These are phyloP conservation scores for Spizellomyces sp. DNA, from an alignment of 192 early-diverging fungal genomes.

Conservation along the genomic window DNA sequence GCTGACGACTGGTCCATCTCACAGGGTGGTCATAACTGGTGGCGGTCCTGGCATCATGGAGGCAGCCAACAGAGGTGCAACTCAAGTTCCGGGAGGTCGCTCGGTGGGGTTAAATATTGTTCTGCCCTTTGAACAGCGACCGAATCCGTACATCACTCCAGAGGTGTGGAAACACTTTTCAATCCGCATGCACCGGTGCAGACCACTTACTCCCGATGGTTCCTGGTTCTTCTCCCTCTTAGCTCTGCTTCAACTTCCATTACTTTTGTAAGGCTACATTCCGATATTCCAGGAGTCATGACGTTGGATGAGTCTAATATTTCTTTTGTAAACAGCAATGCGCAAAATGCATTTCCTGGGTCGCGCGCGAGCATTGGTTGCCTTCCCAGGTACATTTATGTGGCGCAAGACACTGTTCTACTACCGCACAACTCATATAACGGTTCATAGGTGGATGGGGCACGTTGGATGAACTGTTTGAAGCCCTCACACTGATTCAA, in stretches of 20 bases:
- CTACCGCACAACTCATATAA: neutral
- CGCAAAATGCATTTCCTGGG: constrained; percentile 46
- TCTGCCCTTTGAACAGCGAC: constrained; percentile 39
- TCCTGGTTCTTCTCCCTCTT: neutral
- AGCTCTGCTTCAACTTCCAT: constrained; percentile 43
- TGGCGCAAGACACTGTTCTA: neutral
- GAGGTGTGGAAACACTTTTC: constrained; percentile 8
- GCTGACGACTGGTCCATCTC: neutral
- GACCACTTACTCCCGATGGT: neutral
- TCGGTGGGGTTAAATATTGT: constrained; percentile 42
- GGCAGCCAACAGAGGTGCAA: constrained; percentile 34
- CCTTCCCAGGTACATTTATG: constrained; percentile 27
- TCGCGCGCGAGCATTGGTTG: constrained; percentile 37
- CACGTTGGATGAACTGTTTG: constrained; percentile 47
- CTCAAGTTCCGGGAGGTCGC: constrained; percentile 24
- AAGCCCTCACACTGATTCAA: constrained; percentile 42
- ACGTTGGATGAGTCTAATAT: too few species aligned
- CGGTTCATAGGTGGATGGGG: constrained; percentile 32
- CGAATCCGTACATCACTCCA: constrained; percentile 43
- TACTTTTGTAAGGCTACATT: constrained; percentile 27
- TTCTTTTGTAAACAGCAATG: constrained; percentile 12
- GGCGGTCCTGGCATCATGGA: constrained; percentile 47
- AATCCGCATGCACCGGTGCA: neutral
- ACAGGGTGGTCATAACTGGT: constrained; percentile 34
- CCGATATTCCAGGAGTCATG: too few species aligned